Base-by-base conservation (phyloP, 352 stramenopile species). In the Phytophthora pisi region DNA sequence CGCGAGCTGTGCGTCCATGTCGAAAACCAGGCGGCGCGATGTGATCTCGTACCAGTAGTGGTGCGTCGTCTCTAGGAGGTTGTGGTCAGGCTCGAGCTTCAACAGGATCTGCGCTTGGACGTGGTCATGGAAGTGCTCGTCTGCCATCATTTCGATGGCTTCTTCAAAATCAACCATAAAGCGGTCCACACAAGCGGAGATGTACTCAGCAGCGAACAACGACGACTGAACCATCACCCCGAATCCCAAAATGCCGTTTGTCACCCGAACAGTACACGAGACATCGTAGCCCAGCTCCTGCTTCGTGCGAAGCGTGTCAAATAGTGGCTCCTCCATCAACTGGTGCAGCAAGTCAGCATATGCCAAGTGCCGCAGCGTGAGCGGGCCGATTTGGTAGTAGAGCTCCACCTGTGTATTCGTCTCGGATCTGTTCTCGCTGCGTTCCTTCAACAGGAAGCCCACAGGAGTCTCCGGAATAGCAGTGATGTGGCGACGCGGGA, bases 211-310 rank as follows among this genome's bases (percentile, higher is more conserved):
- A 16, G 75, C 74, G 24, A 92, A 91, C 42, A 92, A 68, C 11
- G 87, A 93, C n/a, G 88, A 94, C 61, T 94, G 72, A 4, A 96
- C 88, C 64, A 84, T 89, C 28, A 96, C 79, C n/a, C 85, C 83
- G 55, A 89, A 96, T 28, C 88, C 88, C 28, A 96, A 73, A 49
- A 97, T 84, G 28, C 88, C 86, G 51, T 95, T 86, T 2, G 88
- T 95, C 20, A 93, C 72, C 18, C 86, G 85, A 58, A 93, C 82
- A 0, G 78, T 92, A 65, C 90, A 97, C n/a, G 85, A 94, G 10
- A 97, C 90, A 31, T 94, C 86, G 72, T 97, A 97, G 2, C 89
- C 90, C 3, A 97, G 75, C 59, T 97, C 89, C 59, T 97, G 78
- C 66, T 97, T 96, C 1, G 90, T 97, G 26, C 90, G 84, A 23